Base-by-base conservation (phyloP, 2,329 filamentous ascomycete genomes). In the Phialemonium atrogriseum region DNA sequence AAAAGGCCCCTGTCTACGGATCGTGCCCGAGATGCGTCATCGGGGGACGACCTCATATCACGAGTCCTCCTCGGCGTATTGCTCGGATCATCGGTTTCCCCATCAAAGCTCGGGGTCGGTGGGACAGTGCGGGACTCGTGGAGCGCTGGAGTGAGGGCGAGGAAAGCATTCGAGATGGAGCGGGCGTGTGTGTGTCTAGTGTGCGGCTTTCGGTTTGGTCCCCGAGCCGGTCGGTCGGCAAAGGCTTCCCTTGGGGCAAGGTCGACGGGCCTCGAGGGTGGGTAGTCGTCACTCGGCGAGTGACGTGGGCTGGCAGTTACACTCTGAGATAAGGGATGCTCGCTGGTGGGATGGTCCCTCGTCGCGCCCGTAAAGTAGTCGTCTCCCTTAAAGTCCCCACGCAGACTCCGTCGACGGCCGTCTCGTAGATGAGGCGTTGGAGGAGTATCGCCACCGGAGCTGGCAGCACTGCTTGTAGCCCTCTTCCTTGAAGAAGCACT, bases 311-410 rank as follows among this genome's bases (percentile, higher is more conserved):
- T 84, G 12, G 73, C 81, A 21, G 74, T 77, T 29, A 84, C 70
- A 50, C 82, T 88, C 44, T 84, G 80, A 12, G 83, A 76, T 24
- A 89, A 59, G 13, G 84, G 83, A 51, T 89, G 84, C 32, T 85
- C 80, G 29, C 60, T 57, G 32, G 70, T 66, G 44, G 66, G 60
- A 44, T 46, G 47, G 5, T 37, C 26, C 12, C 23, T 11, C 20
- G 55, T 60, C 14, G 60, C 44, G 29, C 55, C 59, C 15, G 61
- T 51, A 38, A 77, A 73, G 44, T 70, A 72, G 56, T 74, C 54
- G 56, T 77, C 58, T 46, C 68, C 42, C 48, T 73, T 53, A 44
- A 77, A 42, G 56, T 77, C 58, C 46, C 68, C 42, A 48, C 73
- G 53, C 44, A 77, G 42, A 52, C 69, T 64, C 58, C 64, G 51